Base-by-base conservation (phyloP, 225 moss, liverwort and hornwort species). In the Sphagnum contortum region DNA sequence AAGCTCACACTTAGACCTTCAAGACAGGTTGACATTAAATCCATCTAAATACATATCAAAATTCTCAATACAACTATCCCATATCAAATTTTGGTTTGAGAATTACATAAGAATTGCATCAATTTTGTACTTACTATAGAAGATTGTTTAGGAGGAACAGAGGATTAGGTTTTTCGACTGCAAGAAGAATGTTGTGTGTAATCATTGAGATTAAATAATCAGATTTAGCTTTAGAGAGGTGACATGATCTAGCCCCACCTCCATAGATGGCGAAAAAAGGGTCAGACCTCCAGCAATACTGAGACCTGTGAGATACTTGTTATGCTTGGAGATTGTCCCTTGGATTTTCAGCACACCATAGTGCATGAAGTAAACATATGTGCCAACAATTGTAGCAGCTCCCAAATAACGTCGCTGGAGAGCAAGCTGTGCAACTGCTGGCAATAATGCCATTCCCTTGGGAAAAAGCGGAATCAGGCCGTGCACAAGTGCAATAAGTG, bases 211-310 rank as follows among this genome's bases (percentile, higher is more conserved):
- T 61, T 44, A 46, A 61, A 12, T 6, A 4, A 6, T 60, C 12
- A n/a, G 6, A 5, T 52, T 5, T 52, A 52, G 0, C 2, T 6
- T 52, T 9, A 6, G 52, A 6, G 52, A 9, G 0, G 44, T 60
- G 2, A 60, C 13, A 14, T 1, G 13, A 8, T 5, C 29, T 66
- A 75, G 64, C 59, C 81, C 81, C 73, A 81, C 81, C 1, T 81
- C 69, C 29, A 29, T 29, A 12, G 84, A 81, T 46, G 84, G 81
- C 45, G 84, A 70, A 55, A 85, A 85, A 57, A 81, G 73, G 62
- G 84, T 75, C 74, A 85, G 76, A 71, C 94, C 94, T 45, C 94
- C 91, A 45, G 94, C 94, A 57, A 94, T 91, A 71, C 94, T 94
- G 6, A 94, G 74, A 0, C 94, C 94, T 5, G 91, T 94, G 29